Conservation (phyloP, 129 eudicot species). For the Centaurea solstitialis region DNA sequence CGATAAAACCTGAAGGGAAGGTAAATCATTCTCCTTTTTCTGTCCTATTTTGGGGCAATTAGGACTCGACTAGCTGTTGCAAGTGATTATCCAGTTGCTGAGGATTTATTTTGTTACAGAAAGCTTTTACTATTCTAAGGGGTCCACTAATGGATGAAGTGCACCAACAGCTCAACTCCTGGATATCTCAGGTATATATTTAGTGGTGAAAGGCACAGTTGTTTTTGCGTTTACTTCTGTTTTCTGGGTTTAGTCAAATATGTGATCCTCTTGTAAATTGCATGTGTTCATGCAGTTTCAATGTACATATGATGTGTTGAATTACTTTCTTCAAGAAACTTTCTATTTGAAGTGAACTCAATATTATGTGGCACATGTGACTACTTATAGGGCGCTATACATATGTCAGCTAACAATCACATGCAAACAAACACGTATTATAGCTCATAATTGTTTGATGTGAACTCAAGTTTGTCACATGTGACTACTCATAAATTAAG, state of each 20-base stretch:
- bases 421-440: neutral
- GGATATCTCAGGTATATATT: constrained; percentile 78
- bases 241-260: neutral
- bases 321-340: constrained; percentile 11
- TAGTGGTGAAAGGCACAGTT: neutral
- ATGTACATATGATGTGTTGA: neutral
- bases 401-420: neutral
- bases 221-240: neutral
- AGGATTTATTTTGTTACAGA: constrained; percentile 41
- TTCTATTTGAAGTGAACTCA: neutral
- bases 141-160: constrained; percentile 94
- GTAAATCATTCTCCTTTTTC: constrained; percentile 36
- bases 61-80: constrained; percentile 4
- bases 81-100: constrained; percentile 8
- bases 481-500: neutral
- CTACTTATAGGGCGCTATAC: neutral
- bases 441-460: neutral
- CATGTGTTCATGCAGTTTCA: neutral
- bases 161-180: constrained; percentile 74
- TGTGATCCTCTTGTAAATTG: neutral
- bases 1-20: constrained; percentile 57
- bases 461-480: neutral
- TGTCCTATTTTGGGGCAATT: constrained; percentile 3
- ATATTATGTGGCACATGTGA: neutral
- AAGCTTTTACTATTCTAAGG: constrained; percentile 49